A percentile compares a stretch with the other conserved stretches of the same genome.
Conservation (phyloP, 768 basidiomycete species). For the Solioccasus polychromus region DNA sequence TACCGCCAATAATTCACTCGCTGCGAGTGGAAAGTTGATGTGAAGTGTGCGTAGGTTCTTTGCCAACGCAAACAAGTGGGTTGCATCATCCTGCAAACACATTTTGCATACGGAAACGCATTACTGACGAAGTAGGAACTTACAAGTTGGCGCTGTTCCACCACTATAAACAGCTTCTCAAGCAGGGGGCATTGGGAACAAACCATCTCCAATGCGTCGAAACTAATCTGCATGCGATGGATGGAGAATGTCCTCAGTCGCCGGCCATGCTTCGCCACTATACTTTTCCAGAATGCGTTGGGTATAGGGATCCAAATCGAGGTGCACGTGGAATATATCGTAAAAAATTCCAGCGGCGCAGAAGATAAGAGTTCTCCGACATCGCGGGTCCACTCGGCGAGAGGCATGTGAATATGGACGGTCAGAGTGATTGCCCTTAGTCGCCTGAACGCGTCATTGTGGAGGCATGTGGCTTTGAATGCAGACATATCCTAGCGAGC, state of each 20-base stretch:
- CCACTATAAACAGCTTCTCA: conserved; percentile 62
- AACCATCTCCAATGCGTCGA: conserved; percentile 48
- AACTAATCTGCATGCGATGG: conserved; percentile 57
- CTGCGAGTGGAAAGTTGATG: conserved; percentile 46
- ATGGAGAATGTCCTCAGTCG: conserved; percentile 58
- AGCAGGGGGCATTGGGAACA: conserved; percentile 53
- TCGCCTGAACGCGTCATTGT: conserved; percentile 35
- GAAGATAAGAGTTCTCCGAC: conserved; percentile 41
- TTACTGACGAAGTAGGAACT: neutral
- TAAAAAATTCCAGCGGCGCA: conserved; percentile 57
- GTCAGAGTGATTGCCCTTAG: conserved; percentile 61
- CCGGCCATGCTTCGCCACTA: conserved; percentile 50
- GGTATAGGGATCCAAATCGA: conserved; percentile 39
- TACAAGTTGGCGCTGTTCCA: conserved; percentile 48
- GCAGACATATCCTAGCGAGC: conserved; percentile 47
- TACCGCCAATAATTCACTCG: conserved; percentile 16
- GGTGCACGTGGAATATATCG: conserved; percentile 54
- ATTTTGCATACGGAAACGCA: neutral
- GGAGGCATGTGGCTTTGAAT: conserved; percentile 41
- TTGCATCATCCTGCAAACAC: conserved; percentile 16
- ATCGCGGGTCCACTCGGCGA: conserved; percentile 44
- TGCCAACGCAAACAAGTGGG: conserved; percentile 41
- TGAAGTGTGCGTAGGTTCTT: conserved; percentile 54
- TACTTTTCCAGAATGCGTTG: conserved; percentile 47
- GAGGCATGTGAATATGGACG: conserved; percentile 35